These are phyloP conservation scores for Phallus indusiatus DNA, from an alignment of 768 basidiomycete species.

Conservation along the genomic window DNA sequence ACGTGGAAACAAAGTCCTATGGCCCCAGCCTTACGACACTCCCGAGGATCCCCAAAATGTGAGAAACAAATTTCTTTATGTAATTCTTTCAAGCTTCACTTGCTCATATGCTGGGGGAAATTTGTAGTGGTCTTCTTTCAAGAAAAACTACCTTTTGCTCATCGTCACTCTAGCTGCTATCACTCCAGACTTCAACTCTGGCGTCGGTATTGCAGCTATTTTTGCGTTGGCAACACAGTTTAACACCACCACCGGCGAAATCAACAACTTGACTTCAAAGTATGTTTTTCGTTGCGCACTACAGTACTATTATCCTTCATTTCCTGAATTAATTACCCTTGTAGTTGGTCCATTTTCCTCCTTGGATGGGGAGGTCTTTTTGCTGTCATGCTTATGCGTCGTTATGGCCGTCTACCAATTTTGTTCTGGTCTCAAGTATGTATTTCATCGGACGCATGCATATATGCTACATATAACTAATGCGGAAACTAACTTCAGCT, in stretches of 20 bases:
- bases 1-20: conserved; percentile 52
- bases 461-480: not conserved
- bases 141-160: conserved; percentile 47
- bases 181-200: conserved; percentile 60
- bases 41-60: conserved; percentile 57
- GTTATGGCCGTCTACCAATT: conserved; percentile 54
- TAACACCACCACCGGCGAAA: conserved; percentile 42
- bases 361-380: conserved; percentile 53
- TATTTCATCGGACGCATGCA: not conserved
- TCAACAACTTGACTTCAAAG: conserved; percentile 58
- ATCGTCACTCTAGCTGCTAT: conserved; percentile 57
- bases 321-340: conserved; percentile 8
- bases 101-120: conserved; percentile 4
- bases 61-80: conserved; percentile 10
- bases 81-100: not conserved
- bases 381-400: conserved; percentile 55
- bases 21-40: conserved; percentile 60
- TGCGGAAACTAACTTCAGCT: conserved; percentile 24
- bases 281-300: conserved; percentile 11
- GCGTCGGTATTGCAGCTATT: conserved; percentile 49
- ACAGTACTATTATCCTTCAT: conserved; percentile 9
- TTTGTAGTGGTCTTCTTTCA: conserved; percentile 40
- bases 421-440: conserved; percentile 64
- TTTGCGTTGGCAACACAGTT: conserved; percentile 50
- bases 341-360: conserved; percentile 58